Conservation (phyloP, 1,284 basidiomycete genomes). For the Meira nashicola region DNA sequence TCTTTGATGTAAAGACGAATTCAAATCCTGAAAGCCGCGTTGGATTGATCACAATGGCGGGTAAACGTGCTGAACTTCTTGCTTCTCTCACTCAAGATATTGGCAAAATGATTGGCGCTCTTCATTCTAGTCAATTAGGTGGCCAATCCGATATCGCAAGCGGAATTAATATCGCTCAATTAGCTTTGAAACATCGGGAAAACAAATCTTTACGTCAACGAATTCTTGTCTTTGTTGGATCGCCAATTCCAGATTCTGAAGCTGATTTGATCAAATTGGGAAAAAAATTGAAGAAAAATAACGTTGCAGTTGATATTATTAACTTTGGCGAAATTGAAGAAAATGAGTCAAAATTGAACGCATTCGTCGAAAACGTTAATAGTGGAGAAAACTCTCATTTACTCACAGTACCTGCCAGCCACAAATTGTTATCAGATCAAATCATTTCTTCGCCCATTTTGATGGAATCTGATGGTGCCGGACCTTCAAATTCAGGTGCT, state of each 20-base stretch:
- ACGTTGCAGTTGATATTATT: conserved; percentile 88
- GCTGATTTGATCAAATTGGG: conserved; percentile 66
- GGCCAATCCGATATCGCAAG: conserved; percentile 80
- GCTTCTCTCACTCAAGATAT: conserved; percentile 92
- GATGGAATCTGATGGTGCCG: conserved; percentile 63
- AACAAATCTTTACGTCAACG: conserved; percentile 97
- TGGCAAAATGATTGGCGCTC: conserved; percentile 78
- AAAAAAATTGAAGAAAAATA: conserved; percentile 98
- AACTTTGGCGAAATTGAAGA: conserved; percentile 63
- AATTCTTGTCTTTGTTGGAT: conserved; percentile 87
- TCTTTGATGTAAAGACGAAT: conserved; percentile 89
- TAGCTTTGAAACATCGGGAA: conserved; percentile 89
- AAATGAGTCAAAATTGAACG: conserved; percentile 62
- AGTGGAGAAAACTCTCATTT: conserved; percentile 81
- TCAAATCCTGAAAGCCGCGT: conserved; percentile 92
- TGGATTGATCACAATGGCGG: conserved; percentile 95
- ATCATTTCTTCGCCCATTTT: conserved; percentile 78
- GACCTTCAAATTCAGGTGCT: conserved; percentile 56
- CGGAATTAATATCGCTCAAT: conserved; percentile 82
- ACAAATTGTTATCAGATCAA: conserved; percentile 74
- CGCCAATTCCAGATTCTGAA: conserved; percentile 59
- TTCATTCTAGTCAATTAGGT: conserved; percentile 70
- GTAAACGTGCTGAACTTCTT: conserved; percentile 71
- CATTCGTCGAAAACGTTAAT: conserved; percentile 72
- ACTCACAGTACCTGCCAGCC: conserved; percentile 71